phyloP scores from a whole-genome alignment of 257 asterid genomes.

The Solanum paucissectum region DNA sequence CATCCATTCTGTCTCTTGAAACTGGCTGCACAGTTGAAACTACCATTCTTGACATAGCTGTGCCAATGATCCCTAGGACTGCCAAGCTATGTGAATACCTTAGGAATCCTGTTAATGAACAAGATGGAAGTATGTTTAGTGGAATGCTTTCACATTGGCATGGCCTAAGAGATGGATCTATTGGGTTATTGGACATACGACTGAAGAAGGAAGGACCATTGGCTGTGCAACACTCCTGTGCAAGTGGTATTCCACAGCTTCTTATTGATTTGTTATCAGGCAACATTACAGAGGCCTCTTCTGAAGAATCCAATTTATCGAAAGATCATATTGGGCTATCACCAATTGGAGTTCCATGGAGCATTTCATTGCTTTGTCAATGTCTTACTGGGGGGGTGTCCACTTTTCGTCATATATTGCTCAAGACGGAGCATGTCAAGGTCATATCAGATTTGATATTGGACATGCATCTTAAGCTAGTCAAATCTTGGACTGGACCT shows the following conservation, averaged over 20 bases:
- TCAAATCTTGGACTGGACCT: slow-evolving; percentile 73
- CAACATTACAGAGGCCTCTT: slow-evolving; percentile 31
- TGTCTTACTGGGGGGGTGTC: slow-evolving; percentile 91
- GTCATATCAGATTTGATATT: slow-evolving; percentile 59
- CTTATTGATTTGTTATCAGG: slow-evolving; percentile 73
- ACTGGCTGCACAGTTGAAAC: slow-evolving; percentile 50
- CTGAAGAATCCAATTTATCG: slow-evolving; percentile 17
- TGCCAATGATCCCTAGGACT: slow-evolving; percentile 92
- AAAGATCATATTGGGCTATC: slow-evolving; percentile 66
- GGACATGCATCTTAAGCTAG: slow-evolving; percentile 65
- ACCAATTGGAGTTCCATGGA: slow-evolving; percentile 84
- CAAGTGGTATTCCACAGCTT: slow-evolving; percentile 90
- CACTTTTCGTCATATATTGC: slow-evolving; percentile 74
- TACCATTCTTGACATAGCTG: slow-evolving; percentile 71
- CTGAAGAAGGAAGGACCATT: slow-evolving; percentile 94
- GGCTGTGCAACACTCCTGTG: slow-evolving; percentile 94
- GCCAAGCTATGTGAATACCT: slow-evolving; percentile 82
- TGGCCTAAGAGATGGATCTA: slow-evolving; percentile 84
- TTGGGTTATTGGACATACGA: slow-evolving; percentile 81
- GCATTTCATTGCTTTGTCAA: slow-evolving; percentile 77
- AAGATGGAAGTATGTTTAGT: slow-evolving; percentile 30
- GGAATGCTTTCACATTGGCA: slow-evolving; percentile 76
- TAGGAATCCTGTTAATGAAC: slow-evolving; percentile 48
- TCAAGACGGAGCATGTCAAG: slow-evolving; percentile 61
- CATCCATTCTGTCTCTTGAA: slow-evolving; percentile 86